These are phyloP conservation scores for Megacollybia marginata DNA, from an alignment of 768 basidiomycete species.

Conservation along the genomic window DNA sequence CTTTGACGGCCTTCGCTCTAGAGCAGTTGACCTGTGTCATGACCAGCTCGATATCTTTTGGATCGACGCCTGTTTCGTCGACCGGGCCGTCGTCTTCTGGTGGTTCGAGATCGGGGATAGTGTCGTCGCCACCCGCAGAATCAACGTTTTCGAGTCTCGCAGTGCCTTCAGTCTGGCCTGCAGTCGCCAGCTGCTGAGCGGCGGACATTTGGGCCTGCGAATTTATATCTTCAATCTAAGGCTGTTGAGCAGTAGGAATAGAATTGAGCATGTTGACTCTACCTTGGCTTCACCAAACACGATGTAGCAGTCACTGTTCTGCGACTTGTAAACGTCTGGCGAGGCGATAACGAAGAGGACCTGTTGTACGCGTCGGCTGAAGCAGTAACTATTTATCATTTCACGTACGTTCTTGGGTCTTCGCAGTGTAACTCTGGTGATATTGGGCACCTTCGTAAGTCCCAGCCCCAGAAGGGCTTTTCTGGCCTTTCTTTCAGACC, in stretches of 20 bases:
- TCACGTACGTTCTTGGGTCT: slow-evolving; percentile 84
- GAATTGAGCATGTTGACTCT: background rate
- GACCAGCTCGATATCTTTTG: slow-evolving; percentile 93
- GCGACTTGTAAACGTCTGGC: slow-evolving; percentile 97
- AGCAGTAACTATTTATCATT: background rate
- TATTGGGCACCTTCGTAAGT: slow-evolving; percentile 85
- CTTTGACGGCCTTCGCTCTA: slow-evolving; percentile 86
- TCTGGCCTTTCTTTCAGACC: slow-evolving; percentile 90
- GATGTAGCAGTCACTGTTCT: slow-evolving; percentile 97
- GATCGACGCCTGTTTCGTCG: slow-evolving; percentile 84
- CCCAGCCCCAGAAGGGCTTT: slow-evolving; percentile 90
- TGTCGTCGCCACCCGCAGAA: slow-evolving; percentile 48
- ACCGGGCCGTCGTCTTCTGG: slow-evolving; percentile 75
- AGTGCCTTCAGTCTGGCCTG: slow-evolving; percentile 34
- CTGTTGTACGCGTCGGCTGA: slow-evolving; percentile 25
- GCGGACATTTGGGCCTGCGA: slow-evolving; percentile 68
- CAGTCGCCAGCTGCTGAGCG: slow-evolving; percentile 68
- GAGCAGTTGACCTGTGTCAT: slow-evolving; percentile 84
- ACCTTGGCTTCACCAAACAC: slow-evolving; percentile 98
- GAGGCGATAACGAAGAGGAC: slow-evolving; percentile 87
- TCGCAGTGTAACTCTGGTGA: slow-evolving; percentile 91
- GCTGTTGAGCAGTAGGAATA: background rate
- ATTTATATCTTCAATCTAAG: slow-evolving; percentile 83
- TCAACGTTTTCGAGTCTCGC: slow-evolving; percentile 44
- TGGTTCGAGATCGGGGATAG: slow-evolving; percentile 78